phyloP scores from a whole-genome alignment of 2,329 filamentous ascomycete species.

The Cercospora zeina region DNA sequence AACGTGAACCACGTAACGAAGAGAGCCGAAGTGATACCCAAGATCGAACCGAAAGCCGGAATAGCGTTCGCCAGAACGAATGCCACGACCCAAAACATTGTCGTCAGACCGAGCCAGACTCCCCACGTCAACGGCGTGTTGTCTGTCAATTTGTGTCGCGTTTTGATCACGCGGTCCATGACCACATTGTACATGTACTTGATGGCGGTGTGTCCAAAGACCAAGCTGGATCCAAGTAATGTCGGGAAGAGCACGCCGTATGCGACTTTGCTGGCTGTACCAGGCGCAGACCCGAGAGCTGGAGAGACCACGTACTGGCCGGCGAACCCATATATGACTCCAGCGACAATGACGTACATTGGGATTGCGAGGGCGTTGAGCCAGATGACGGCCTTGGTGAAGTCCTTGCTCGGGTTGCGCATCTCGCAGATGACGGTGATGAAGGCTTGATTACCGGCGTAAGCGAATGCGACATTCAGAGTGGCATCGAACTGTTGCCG shows the following conservation, averaged over 20 bases:
- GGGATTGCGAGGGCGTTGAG: slow-evolving; percentile 54
- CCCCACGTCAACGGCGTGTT: slow-evolving; percentile 52
- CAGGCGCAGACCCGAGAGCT: slow-evolving; percentile 51
- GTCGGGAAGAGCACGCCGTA: slow-evolving; percentile 56
- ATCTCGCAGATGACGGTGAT: slow-evolving; percentile 63
- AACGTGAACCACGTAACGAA: slow-evolving; percentile 59
- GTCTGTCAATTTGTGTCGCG: slow-evolving; percentile 30
- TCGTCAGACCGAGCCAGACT: slow-evolving; percentile 50
- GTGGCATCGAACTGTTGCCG: slow-evolving; percentile 9
- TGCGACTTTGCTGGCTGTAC: slow-evolving; percentile 52
- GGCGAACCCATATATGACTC: slow-evolving; percentile 55
- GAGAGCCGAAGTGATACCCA: slow-evolving; percentile 53
- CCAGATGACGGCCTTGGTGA: slow-evolving; percentile 33
- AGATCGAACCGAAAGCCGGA: slow-evolving; percentile 57
- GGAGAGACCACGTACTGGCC: slow-evolving; percentile 51
- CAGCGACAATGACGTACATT: slow-evolving; percentile 55
- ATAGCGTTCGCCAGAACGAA: slow-evolving; percentile 52
- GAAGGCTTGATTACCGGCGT: slow-evolving; percentile 59
- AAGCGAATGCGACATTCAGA: slow-evolving; percentile 66
- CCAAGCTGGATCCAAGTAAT: slow-evolving; percentile 52
- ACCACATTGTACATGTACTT: slow-evolving; percentile 56
- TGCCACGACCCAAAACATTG: slow-evolving; percentile 51
- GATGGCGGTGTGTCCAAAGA: slow-evolving; percentile 55
- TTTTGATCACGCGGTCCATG: slow-evolving; percentile 37
- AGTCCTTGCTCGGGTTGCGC: slow-evolving; percentile 29